These are phyloP conservation scores for Chaetomium tenue DNA, from an alignment of 495 filamentous ascomycete genomes.

Conservation along the genomic window DNA sequence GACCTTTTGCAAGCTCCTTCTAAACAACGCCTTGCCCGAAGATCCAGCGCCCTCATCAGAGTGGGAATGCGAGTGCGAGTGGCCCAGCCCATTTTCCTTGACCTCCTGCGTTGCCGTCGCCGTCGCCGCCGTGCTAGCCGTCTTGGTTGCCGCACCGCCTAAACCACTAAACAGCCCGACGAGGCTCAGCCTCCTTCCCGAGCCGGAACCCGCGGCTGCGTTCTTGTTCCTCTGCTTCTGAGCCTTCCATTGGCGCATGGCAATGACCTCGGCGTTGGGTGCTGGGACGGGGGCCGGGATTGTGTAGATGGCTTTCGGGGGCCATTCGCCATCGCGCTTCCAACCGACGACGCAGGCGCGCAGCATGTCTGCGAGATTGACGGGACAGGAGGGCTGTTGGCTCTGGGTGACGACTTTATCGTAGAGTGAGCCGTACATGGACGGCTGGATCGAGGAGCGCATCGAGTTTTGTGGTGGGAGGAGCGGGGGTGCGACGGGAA, in stretches of 20 bases:
- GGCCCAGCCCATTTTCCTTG: slow-evolving; percentile 10
- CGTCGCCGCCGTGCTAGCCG: not conserved
- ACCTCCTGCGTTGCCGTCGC: not conserved
- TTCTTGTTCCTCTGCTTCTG: slow-evolving; percentile 19
- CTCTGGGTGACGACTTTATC: slow-evolving; percentile 76
- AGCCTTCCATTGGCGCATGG: slow-evolving; percentile 38
- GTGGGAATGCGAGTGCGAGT: slow-evolving; percentile 28
- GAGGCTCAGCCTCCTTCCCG: slow-evolving; percentile 32
- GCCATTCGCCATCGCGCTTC: slow-evolving; percentile 95
- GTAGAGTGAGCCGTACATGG: slow-evolving; percentile 79
- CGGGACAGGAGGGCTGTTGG: slow-evolving; percentile 76
- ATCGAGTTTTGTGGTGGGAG: slow-evolving; percentile 67
- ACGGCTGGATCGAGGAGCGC: slow-evolving; percentile 67
- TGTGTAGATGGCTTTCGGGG: slow-evolving; percentile 57
- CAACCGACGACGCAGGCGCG: slow-evolving; percentile 84
- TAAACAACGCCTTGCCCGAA: slow-evolving; percentile 32
- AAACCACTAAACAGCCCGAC: slow-evolving; percentile 30
- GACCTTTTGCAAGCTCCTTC: slow-evolving; percentile 44
- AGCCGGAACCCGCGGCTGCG: not conserved
- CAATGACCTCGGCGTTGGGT: slow-evolving; percentile 33
- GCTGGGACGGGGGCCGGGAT: slow-evolving; percentile 34
- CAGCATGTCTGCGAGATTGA: slow-evolving; percentile 79
- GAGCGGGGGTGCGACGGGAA: slow-evolving; percentile 64
- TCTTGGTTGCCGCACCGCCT: not conserved
- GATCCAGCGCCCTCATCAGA: slow-evolving; percentile 45